Evolutionary conservation across 495 filamentous ascomycete species (phyloP).

Genomic region (Penicillium waksmanii): DNA sequence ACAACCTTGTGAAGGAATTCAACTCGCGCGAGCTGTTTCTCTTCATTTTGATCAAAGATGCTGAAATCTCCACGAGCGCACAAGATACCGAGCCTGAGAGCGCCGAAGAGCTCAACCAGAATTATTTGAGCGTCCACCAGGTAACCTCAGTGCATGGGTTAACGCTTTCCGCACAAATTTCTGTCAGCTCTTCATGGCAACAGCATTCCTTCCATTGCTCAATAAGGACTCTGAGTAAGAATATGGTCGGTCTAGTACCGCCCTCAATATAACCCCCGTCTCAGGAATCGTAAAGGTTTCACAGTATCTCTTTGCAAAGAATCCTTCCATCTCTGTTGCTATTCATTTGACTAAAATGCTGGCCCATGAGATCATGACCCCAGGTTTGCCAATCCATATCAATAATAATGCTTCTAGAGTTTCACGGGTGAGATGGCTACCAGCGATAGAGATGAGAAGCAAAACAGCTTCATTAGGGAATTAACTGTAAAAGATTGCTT

Average conservation of each 20-base stretch:
- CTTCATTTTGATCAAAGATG: constrained; percentile 60
- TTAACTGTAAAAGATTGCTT: constrained; percentile 63
- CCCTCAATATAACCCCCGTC: constrained; percentile 64
- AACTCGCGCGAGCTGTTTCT: constrained; percentile 47
- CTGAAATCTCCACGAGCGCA: constrained; percentile 45
- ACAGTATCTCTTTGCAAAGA: constrained; percentile 58
- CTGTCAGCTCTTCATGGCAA: constrained; percentile 49
- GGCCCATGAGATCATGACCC: constrained; percentile 51
- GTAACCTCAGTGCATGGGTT: constrained; percentile 49
- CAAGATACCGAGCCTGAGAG: constrained; percentile 40
- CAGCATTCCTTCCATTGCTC: constrained; percentile 43
- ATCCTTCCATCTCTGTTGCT: constrained; percentile 53
- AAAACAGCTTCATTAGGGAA: constrained; percentile 53
- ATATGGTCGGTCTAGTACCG: constrained; percentile 53
- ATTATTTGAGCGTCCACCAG: constrained; percentile 56
- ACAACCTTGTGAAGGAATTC: constrained; percentile 48
- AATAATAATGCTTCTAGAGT: constrained; percentile 62
- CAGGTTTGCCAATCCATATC: constrained; percentile 46
- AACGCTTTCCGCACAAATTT: constrained; percentile 52
- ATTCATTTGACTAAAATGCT: constrained; percentile 60
- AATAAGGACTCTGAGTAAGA: constrained; percentile 50
- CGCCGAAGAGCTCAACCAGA: constrained; percentile 53
- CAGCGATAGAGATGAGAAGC: constrained; percentile 52
- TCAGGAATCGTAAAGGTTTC: constrained; percentile 52
- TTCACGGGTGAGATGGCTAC: constrained; percentile 61